Percentiles rank a stretch among this genome's conserved stretches.
Conservation (phyloP, 768 basidiomycete species). For the Amanita pseudoporphyria region DNA sequence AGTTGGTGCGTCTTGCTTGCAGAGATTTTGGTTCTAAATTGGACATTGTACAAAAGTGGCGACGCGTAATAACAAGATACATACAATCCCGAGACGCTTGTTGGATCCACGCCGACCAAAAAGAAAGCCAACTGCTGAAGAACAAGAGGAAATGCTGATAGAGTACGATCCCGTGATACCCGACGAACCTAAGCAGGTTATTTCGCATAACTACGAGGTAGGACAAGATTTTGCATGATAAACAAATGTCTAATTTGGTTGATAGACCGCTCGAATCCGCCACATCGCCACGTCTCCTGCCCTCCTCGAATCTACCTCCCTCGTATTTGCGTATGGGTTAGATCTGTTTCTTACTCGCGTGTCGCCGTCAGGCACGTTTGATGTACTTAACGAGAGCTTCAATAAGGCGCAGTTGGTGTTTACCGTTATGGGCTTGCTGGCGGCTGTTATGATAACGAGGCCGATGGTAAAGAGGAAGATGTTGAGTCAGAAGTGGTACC, state of each 20-base stretch:
- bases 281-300: constrained; percentile 73
- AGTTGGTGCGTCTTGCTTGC: constrained; percentile 49
- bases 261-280: constrained; percentile 59
- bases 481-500: constrained; percentile 68
- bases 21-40: too few relatives aligned
- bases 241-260: background rate
- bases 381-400: constrained; percentile 84
- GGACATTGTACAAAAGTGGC: constrained; percentile 44
- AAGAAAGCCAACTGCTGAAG: constrained; percentile 62
- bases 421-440: constrained; percentile 60
- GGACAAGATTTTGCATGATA: background rate
- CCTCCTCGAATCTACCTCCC: constrained; percentile 83
- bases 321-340: constrained; percentile 79
- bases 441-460: constrained; percentile 72
- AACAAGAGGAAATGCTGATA: constrained; percentile 79
- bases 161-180: constrained; percentile 77
- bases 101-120: constrained; percentile 80
- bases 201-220: constrained; percentile 43
- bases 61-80: constrained; percentile 62
- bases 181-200: constrained; percentile 49
- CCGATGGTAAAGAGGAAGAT: constrained; percentile 71
- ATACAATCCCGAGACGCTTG: constrained; percentile 59
- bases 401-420: constrained; percentile 88
- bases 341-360: constrained; percentile 86
- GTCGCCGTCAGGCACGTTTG: constrained; percentile 84